Conservation (phyloP, 2,329 filamentous ascomycete species). For the Sordariomycetes sp. region DNA sequence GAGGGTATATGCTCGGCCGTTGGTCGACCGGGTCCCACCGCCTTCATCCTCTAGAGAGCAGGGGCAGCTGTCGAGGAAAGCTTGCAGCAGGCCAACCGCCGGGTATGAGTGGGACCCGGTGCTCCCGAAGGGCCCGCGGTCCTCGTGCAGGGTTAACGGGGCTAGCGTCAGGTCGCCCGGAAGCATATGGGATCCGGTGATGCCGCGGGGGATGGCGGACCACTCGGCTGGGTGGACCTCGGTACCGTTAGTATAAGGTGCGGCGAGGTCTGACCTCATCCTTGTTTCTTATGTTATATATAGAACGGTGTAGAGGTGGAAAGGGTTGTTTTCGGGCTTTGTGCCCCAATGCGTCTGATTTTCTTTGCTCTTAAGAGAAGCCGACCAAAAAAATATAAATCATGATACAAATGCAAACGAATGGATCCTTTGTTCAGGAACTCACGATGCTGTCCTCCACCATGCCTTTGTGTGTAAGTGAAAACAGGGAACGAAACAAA, state of each 20-base stretch:
- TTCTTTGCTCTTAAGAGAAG: background rate
- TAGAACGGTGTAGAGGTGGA: background rate
- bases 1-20: background rate
- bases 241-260: background rate
- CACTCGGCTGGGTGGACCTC: no score
- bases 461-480: background rate
- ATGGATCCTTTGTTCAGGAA: background rate
- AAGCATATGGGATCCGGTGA: background rate
- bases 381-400: background rate
- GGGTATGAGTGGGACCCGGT: background rate
- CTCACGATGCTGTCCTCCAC: background rate
- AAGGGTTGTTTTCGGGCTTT: background rate
- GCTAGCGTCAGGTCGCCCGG: no score
- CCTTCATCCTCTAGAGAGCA: background rate
- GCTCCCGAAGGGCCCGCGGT: background rate
- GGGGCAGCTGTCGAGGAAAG: background rate
- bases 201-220: background rate
- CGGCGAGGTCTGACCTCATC: background rate
- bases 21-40: background rate
- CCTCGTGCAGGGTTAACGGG: background rate
- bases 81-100: background rate
- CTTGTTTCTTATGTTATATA: background rate
- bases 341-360: background rate
- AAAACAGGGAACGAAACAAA: conserved; percentile 3
- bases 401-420: background rate